These are phyloP conservation scores for Acrocalymma vagum DNA, from an alignment of 2,329 filamentous ascomycete species.

Conservation along the genomic window DNA sequence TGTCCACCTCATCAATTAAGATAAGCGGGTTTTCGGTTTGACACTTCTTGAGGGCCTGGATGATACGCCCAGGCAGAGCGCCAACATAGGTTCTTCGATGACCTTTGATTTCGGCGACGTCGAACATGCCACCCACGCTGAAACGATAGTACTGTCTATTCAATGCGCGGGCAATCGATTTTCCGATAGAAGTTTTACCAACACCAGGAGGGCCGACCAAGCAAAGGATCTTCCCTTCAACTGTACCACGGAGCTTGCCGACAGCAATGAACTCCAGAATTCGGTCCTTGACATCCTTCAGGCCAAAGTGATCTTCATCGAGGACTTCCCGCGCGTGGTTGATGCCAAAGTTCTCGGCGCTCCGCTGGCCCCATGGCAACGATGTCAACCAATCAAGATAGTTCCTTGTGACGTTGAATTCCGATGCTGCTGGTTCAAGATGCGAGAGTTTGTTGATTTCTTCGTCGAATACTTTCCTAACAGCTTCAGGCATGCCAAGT, in stretches of 20 bases:
- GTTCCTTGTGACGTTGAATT: constrained; percentile 98
- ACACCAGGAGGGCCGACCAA: constrained; percentile 97
- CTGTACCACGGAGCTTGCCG: constrained; percentile 93
- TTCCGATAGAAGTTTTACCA: constrained; percentile 98
- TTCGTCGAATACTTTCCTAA: constrained; percentile 97
- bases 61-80: constrained; percentile 92
- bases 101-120: constrained; percentile 98
- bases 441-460: constrained; percentile 97
- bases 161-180: constrained; percentile 92
- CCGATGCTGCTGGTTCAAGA: constrained; percentile 92
- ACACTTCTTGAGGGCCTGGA: constrained; percentile 98
- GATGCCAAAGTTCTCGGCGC: constrained; percentile 96
- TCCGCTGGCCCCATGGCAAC: constrained; percentile 95
- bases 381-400: constrained; percentile 99
- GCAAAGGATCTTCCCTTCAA: constrained; percentile 98
- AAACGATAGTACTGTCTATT: constrained; percentile 98
- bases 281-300: constrained; percentile 98
- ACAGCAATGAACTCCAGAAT: constrained; percentile 99
- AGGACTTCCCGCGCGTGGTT: constrained; percentile 88
- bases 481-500: constrained; percentile 94
- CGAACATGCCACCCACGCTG: constrained; percentile 94
- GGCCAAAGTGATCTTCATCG: constrained; percentile 94
- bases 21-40: constrained; percentile 98
- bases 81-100: constrained; percentile 97
- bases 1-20: constrained; percentile 96